Evolutionary conservation across 2,329 filamentous ascomycete species (phyloP), one percentile per base, ranked within the genome.

Genomic region (Graphilbum sp.): DNA sequence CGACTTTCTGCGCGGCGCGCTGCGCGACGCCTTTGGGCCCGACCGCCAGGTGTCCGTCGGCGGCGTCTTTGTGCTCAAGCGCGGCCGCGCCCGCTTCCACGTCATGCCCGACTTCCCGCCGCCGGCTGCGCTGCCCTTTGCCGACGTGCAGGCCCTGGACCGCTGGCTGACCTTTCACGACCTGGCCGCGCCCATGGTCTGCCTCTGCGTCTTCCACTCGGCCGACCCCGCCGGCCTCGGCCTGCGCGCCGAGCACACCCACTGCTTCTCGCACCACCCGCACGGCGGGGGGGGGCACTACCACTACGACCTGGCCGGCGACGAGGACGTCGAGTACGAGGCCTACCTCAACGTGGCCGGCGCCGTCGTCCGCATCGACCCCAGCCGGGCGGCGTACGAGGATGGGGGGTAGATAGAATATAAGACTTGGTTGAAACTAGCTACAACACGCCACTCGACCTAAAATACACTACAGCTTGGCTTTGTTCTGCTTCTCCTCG

Each of bases 221-320:
- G 53, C 55, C 9, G 59, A 65, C 40, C 40, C 33, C 3, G 56
- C 57, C 0, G 54, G 46, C 8, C 40, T 63, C 42, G 55, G 50
- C 0, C 41, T 66, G 36, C 49, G 62, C 21, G 59, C 64, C 47
- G 64, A 67, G 44, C 63, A 67, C 44, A 64, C 63, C 4, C 63
- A 67, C 49, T 58, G 56, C 18, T 64, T 63, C 38, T 57, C 59
- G 3, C 17, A 16, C 12, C 34, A 45, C 1, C 34, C 45, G 41
- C 11, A 47, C 50, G 11, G 21, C 20, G 17, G 4, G 3, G 63
- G 63, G 3, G 63, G 63, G 0, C 62, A 67, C 47, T 64, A 65
- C 45, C 62, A 66, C 43, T 60, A 52, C 42, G 61, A 60, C 47
- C 35, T 56, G 1, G 8, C 8, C 4, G 25, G 25, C 17, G 33